Evolutionary conservation across 768 basidiomycete genomes (phyloP), one percentile per base, ranked within the genome.

Genomic region (Macrolepiota albuminosa): DNA sequence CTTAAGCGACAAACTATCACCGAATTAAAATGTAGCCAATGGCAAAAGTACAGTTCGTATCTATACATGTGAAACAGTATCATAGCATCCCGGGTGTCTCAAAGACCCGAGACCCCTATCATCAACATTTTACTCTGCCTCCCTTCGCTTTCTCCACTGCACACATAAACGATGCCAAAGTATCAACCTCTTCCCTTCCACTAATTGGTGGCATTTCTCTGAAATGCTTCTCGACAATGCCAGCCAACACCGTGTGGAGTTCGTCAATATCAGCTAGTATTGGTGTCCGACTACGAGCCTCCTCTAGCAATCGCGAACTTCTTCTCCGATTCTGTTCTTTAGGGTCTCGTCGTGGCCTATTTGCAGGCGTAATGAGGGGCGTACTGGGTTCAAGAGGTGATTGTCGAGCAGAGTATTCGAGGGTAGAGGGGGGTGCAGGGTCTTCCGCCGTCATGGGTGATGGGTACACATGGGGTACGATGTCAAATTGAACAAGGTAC

Each of bases 121-220:
- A 39, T 63, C 52, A 64, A 48, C 59, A 67, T 59, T 68, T 63
- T 54, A 58, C 51, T 59, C 67, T 67, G 24, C 64, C 63, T 43
- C 72, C 75, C 64, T 83, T 84, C 59, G 76, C 74, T 71, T 83
- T 85, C 71, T 87, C 89, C 53, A 91, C 82, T 16, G 84, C 81
- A 64, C 82, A 86, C 88, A 92, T 88, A 65, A 93, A 92, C 34
- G 85, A 82, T 21, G 89, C 88, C 43, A 93, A 75, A n/a, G 86
- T 88, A 61, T 93, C 91, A 50, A 90, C 85, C 71, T 93, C 91
- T 70, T 87, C 86, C 54, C 86, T 78, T 13, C 78, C 77, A 61
- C 71, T 77, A 29, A 79, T 76, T 18, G 80, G 72, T 13, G 73
- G 66, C 59, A 83, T 76, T 42, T 87, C 84, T 58, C 82, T 77